Conservation (phyloP, 441 rosid species). For the Jatropha multifida region DNA sequence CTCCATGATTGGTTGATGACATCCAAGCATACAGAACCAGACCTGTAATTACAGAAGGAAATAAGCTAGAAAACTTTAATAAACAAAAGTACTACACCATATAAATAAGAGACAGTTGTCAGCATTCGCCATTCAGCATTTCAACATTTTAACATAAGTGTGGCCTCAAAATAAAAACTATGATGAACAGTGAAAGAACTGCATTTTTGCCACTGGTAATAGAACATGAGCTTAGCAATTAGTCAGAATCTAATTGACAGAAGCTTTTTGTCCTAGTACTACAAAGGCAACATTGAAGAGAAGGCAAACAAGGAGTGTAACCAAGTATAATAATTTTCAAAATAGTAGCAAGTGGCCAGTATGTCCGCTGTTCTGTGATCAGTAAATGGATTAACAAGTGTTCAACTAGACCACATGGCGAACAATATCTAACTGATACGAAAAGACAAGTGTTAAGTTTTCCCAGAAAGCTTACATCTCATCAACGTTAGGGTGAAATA, state of each 20-base stretch:
- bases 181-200: background rate
- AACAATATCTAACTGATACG: background rate
- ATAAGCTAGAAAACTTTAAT: background rate
- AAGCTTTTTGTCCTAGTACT: background rate
- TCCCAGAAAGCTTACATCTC: conserved; percentile 22
- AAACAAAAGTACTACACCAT: background rate
- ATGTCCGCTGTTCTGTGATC: background rate
- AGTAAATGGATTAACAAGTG: background rate
- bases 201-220: background rate
- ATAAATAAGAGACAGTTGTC: background rate
- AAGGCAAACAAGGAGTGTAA: background rate
- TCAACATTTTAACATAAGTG: background rate
- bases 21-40: conserved; percentile 61
- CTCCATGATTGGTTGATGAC: conserved; percentile 64
- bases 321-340: background rate
- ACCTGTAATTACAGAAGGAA: conserved; percentile 35
- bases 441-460: background rate
- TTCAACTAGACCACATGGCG: background rate
- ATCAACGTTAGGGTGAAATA: conserved; percentile 31
- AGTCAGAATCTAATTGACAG: background rate
- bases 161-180: background rate
- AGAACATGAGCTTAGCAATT: background rate
- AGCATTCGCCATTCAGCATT: background rate
- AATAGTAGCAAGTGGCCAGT: background rate
- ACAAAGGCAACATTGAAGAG: background rate